Base-by-base conservation (phyloP, 371 early-diverging fungal genomes). In the Entomophthora muscae region DNA sequence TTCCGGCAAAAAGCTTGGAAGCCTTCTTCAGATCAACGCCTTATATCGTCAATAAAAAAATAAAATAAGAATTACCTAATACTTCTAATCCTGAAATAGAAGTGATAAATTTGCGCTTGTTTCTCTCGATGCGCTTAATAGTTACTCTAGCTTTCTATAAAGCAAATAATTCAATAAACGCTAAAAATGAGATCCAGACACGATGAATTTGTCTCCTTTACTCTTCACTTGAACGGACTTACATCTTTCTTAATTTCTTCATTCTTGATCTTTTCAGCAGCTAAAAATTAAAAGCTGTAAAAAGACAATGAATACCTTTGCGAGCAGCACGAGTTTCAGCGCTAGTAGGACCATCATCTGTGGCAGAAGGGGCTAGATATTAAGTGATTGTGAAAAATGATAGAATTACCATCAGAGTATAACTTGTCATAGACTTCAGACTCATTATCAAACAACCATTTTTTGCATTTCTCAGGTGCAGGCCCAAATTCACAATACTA, bases 21-120 rank as follows among this genome's bases (percentile, higher is more conserved):
- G 90, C 92, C 72, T 91, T 92, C 70, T 94, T 95, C 69, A 96
- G 74, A 67, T 93, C 95, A 53, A 95, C 84, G 61, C 82, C 88
- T 89, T 70, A 59, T 27, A 59, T 29, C 13, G n/a, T 30, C n/a
- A 56, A 7, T 7, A 23, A 31, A 17, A 53, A 13, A 26, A 57
- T 24, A n/a, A 12, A 7, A 23, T 28, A 56, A 51, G 26, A 71
- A 67, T 63, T 75, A 78, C 82, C 84, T 76, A 89, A 91, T 30
- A 80, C 69, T 68, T 92, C 87, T 69, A 92, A 70, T 53, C 90
- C 90, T 62, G 76, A 77, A 53, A 92, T 81, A 31, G 76, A 79
- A 17, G 85, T 88, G 29, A 91, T 83, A 69, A 84, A 83, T 75
- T 94, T 96, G 72, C 90, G 78, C 75, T 90, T 93, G 65, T 86